A percentile compares a stretch with the other conserved stretches of the same genome.
These are phyloP conservation scores for Lyophyllum shimeji DNA, from an alignment of 768 basidiomycete genomes.

Conservation along the genomic window DNA sequence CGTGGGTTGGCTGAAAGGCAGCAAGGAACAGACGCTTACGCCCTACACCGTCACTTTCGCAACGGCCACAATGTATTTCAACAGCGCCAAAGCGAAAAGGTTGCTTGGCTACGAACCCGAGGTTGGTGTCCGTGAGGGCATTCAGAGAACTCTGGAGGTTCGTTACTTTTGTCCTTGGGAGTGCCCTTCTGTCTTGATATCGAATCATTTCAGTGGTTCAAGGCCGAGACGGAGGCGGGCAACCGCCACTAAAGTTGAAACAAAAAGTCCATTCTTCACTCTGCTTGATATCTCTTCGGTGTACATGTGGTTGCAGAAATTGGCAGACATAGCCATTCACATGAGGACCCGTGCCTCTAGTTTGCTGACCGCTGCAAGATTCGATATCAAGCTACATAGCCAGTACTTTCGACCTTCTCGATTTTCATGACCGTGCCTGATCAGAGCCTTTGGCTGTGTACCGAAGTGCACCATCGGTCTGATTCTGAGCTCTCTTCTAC, in stretches of 20 bases:
- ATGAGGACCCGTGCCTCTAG: too few relatives aligned
- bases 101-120: background rate
- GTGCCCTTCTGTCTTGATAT: background rate
- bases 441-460: too few relatives aligned
- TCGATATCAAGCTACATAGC: too few relatives aligned
- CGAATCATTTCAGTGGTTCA: background rate
- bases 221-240: background rate
- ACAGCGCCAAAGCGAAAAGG: background rate
- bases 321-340: too few relatives aligned
- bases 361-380: too few relatives aligned
- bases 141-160: background rate
- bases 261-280: background rate
- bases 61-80: background rate
- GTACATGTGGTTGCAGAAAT: background rate
- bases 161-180: background rate
- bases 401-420: too few relatives aligned
- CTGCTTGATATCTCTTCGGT: background rate
- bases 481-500: too few relatives aligned
- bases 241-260: background rate
- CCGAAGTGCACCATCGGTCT: too few relatives aligned
- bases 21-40: background rate
- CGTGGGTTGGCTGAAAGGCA: background rate
- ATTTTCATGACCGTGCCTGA: too few relatives aligned
- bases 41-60: background rate
- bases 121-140: background rate